Percentiles rank a stretch among this genome's conserved stretches.
These are phyloP conservation scores for Kwoniella pini DNA, from an alignment of 768 basidiomycete genomes.

Conservation along the genomic window DNA sequence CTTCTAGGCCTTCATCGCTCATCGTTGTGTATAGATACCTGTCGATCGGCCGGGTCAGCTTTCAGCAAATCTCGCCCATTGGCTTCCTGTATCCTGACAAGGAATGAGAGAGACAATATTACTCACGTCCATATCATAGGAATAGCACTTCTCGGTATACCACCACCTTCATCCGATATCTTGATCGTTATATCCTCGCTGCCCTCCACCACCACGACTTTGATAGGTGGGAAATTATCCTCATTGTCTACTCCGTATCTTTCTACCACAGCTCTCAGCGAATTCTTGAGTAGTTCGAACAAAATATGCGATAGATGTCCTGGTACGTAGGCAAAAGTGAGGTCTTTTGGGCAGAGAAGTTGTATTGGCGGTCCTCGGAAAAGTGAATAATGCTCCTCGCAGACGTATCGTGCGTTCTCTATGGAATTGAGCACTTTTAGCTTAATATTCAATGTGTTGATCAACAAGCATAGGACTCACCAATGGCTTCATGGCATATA, in stretches of 20 bases:
- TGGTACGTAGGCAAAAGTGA: constrained; percentile 92
- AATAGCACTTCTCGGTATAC: constrained; percentile 73
- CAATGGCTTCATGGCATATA: constrained; percentile 94
- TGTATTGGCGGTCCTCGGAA: constrained; percentile 96
- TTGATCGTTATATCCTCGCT: constrained; percentile 99
- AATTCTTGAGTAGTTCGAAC: constrained; percentile 97
- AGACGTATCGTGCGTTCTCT: constrained; percentile 81
- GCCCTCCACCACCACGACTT: constrained; percentile 94
- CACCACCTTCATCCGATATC: constrained; percentile 95
- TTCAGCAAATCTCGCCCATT: too few species aligned
- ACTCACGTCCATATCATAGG: constrained; percentile 99
- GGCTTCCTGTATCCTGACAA: too few species aligned
- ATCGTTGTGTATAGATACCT: constrained; percentile 55
- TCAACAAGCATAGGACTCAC: constrained; percentile 19
- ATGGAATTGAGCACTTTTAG: neutral
- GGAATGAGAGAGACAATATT: constrained; percentile 55
- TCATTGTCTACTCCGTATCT: constrained; percentile 80
- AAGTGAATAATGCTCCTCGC: constrained; percentile 91
- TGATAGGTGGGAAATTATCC: constrained; percentile 80
- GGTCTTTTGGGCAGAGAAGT: constrained; percentile 83
- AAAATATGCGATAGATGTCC: constrained; percentile 96
- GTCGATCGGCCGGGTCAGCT: neutral
- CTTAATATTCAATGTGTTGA: neutral
- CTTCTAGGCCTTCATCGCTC: constrained; percentile 70
- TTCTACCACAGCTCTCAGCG: constrained; percentile 93